Conservation (phyloP, 2,329 filamentous ascomycete genomes). For the Colletotrichum sublineola region DNA sequence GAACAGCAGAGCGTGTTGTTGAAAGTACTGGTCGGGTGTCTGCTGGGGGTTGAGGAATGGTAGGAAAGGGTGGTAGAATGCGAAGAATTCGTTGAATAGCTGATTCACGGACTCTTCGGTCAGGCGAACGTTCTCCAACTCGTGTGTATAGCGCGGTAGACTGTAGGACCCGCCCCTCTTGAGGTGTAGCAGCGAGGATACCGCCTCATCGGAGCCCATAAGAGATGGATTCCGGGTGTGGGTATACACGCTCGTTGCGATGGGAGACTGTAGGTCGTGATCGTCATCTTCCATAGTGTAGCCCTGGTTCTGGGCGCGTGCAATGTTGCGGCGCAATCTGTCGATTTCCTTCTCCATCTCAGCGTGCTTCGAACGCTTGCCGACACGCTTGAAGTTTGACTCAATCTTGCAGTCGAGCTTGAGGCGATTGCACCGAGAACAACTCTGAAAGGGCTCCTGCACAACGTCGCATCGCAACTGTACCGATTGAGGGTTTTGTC, state of each 20-base stretch:
- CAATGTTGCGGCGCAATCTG: constrained; percentile 71
- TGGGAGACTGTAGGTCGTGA: constrained; percentile 71
- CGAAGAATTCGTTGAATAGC: constrained; percentile 82
- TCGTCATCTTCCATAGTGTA: constrained; percentile 67
- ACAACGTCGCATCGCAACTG: constrained; percentile 87
- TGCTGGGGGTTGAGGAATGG: constrained; percentile 79
- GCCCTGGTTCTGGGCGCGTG: constrained; percentile 71
- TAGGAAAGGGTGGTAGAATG: constrained; percentile 81
- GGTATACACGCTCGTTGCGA: constrained; percentile 68
- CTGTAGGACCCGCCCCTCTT: constrained; percentile 75
- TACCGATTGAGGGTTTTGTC: constrained; percentile 31
- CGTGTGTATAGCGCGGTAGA: constrained; percentile 70
- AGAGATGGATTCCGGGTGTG: constrained; percentile 73
- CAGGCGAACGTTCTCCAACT: constrained; percentile 73
- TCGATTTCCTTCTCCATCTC: constrained; percentile 90
- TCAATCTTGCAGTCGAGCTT: constrained; percentile 89
- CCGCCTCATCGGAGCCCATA: constrained; percentile 77
- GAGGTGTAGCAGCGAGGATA: constrained; percentile 74
- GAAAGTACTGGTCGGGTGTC: constrained; percentile 79
- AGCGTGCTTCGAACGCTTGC: constrained; percentile 85
- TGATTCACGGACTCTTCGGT: constrained; percentile 73
- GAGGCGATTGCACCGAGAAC: constrained; percentile 82
- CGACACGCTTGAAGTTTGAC: constrained; percentile 87
- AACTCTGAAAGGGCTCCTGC: constrained; percentile 83
- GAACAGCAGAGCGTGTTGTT: constrained; percentile 84